These are phyloP conservation scores for Zelonia costaricensis DNA, from an alignment of 208 protist genomes.

Conservation along the genomic window DNA sequence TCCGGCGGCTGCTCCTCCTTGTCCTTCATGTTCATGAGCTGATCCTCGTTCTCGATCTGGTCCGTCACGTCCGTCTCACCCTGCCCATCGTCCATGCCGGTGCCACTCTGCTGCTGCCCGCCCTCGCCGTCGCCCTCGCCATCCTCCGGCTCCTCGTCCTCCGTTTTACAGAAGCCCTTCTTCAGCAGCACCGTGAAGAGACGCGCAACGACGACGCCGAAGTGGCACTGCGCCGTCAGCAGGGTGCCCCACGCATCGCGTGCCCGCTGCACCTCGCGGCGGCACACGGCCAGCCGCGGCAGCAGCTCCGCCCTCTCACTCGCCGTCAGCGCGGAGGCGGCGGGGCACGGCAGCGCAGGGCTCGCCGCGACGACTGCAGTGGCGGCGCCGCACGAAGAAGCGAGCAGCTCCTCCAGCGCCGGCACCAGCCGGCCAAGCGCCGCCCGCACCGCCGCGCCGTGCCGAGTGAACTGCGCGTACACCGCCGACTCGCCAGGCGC, in stretches of 20 bases:
- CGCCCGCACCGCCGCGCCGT: constrained; percentile 5
- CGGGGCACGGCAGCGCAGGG: not conserved
- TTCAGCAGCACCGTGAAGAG: constrained; percentile 91
- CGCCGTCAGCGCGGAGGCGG: constrained; percentile 1
- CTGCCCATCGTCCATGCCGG: constrained; percentile 99
- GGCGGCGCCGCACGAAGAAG: not conserved
- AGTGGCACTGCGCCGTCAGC: constrained; percentile 55
- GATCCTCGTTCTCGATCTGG: constrained; percentile 98
- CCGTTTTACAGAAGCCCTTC: constrained; percentile 95
- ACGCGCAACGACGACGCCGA: constrained; percentile 83
- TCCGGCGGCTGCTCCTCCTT: constrained; percentile 89
- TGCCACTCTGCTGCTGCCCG: constrained; percentile 85
- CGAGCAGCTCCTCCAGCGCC: constrained; percentile 26
- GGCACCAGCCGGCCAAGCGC: constrained; percentile 17
- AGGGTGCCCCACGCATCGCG: constrained; percentile 27
- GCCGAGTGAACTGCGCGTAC: constrained; percentile 32
- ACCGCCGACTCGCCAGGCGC: constrained; percentile 4
- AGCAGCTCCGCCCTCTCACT: constrained; percentile 25
- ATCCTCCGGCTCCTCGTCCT: constrained; percentile 81
- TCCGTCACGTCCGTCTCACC: constrained; percentile 99
- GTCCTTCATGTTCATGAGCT: constrained; percentile 91
- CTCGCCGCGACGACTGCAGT: not conserved
- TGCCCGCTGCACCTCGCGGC: constrained; percentile 23
- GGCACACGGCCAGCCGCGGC: constrained; percentile 19
- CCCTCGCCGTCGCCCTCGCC: constrained; percentile 77